A percentile compares a stretch with the other conserved stretches of the same genome.
Conservation (phyloP, 306 rosid genomes). For the Lablab purpureus region DNA sequence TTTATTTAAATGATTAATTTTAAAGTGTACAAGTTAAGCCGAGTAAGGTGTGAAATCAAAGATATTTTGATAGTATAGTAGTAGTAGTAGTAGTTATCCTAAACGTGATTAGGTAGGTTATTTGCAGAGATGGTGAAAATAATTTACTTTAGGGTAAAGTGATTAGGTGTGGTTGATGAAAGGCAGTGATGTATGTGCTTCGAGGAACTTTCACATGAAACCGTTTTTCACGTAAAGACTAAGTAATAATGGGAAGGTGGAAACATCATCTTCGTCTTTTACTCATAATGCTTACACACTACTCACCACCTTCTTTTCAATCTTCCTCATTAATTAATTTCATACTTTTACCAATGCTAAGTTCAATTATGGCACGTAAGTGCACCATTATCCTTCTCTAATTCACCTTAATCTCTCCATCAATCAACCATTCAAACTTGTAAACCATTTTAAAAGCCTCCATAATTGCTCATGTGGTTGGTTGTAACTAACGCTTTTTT, state of each 20-base stretch:
- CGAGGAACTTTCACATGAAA: neutral
- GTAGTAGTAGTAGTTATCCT: too few relatives aligned
- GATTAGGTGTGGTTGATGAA: too few relatives aligned
- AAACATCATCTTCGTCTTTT: constrained; percentile 25
- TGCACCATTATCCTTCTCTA: neutral
- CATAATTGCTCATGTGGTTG: neutral
- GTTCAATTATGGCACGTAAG: constrained; percentile 40
- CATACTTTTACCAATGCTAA: neutral
- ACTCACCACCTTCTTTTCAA: constrained; percentile 13
- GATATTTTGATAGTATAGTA: too few relatives aligned
- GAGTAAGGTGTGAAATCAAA: too few relatives aligned
- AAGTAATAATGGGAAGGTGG: constrained; percentile 16
- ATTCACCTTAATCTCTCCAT: constrained; percentile 12
- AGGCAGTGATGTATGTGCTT: neutral
- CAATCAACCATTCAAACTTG: constrained; percentile 24
- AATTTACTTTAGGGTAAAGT: too few relatives aligned
- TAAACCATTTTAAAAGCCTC: neutral
- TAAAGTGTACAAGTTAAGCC: too few relatives aligned
- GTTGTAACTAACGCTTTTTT: neutral
- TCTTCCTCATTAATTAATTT: neutral
- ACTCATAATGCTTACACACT: constrained; percentile 29
- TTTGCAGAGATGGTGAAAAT: too few relatives aligned
- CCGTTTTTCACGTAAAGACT: neutral
- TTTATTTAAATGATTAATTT: too few relatives aligned
- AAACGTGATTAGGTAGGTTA: too few relatives aligned